Conservation (phyloP, 257 asterid genomes). For the Thymus quinquecostatus region DNA sequence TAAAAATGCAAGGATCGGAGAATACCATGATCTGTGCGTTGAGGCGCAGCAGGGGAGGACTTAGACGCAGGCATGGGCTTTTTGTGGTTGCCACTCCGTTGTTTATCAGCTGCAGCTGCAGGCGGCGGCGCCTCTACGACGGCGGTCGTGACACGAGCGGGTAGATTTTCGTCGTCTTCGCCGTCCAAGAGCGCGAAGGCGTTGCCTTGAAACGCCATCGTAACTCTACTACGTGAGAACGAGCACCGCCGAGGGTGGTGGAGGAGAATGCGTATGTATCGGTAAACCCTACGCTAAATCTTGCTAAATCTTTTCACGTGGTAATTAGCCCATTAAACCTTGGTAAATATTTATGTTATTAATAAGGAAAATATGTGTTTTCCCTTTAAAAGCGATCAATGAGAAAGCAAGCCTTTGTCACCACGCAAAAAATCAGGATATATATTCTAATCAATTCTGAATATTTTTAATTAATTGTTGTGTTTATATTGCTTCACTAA, state of each 20-base stretch:
- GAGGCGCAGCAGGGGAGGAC: neutral
- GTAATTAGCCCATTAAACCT: neutral
- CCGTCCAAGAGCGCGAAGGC: conserved; percentile 24
- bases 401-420: neutral
- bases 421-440: neutral
- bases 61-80: neutral
- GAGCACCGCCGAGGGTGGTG: neutral
- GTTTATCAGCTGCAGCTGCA: neutral
- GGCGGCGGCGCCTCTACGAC: neutral
- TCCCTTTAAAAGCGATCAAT: neutral
- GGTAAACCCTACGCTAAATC: neutral
- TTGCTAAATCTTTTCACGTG: neutral
- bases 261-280: too few species aligned
- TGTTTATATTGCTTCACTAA: too few species aligned
- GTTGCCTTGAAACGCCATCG: conserved; percentile 19
- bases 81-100: neutral
- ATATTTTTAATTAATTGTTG: neutral
- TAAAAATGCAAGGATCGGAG: neutral
- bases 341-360: neutral
- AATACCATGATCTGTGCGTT: conserved; percentile 16
- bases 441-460: neutral
- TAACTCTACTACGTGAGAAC: neutral
- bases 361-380: neutral
- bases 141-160: neutral
- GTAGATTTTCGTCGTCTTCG: conserved; percentile 15